Base-by-base conservation (phyloP, 768 basidiomycete genomes). In the Phylloporus sp. region DNA sequence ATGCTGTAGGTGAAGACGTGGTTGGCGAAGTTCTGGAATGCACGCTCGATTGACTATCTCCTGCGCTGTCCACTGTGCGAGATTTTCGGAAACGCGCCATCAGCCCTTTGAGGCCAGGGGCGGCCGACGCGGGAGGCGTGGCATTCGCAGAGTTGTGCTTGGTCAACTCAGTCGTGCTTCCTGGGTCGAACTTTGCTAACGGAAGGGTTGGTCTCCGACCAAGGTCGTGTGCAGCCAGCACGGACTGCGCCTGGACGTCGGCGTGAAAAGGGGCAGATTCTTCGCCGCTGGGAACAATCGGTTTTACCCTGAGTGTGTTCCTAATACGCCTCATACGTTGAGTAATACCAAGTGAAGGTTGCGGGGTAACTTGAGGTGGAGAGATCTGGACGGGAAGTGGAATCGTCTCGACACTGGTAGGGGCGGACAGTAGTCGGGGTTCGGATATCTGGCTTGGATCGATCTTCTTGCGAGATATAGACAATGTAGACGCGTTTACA, bases 51-150 rank as follows among this genome's bases (percentile, higher is more conserved):
- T 59, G 59, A 31, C 70, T 59, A 57, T 67, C 61, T 31, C 57
- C 65, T 23, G 52, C 10, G 22, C 54, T 54, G 44, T 71, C 68
- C 36, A 54, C 24, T 22, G 65, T 56, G 40, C 70, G 70, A 32
- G 69, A 63, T 51, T 59, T 72, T 32, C 87, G 78, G 65, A 91
- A 88, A 27, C 86, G 81, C 26, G 88, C 80, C 80, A 92, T 90
- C 67, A 92, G 85, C 13, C 88, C 85, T 66, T 82, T 88, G 23
- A 91, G 62, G 20, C 88, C 85, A 29, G 89, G 89, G 18, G 83
- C 76, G 24, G 86, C 80, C 20, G 85, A 82, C 4, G 86, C 80
- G 58, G 86, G 82, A n/a, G 86, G 85, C 53, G 78, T 81, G 2
- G 80, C 68, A 27, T 80, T 66, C 18, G 80, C 69, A 4, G 79